A percentile compares a stretch with the other conserved stretches of the same genome.
These are phyloP conservation scores for Eutrema salsugineum DNA, from an alignment of 441 rosid species.

Conservation along the genomic window DNA sequence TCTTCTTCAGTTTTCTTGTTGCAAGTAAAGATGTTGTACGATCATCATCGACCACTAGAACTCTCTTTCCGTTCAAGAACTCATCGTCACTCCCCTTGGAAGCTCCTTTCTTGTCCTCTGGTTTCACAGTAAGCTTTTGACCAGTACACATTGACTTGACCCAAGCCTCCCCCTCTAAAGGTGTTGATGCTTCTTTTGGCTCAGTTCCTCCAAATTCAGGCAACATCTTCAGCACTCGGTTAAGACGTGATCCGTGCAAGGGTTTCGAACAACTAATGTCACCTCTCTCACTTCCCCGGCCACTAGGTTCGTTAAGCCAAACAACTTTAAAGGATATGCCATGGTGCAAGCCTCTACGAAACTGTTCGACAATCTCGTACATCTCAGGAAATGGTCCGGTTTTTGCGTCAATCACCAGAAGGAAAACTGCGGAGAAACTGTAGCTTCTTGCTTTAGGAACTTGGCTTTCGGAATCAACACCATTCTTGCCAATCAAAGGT, in stretches of 20 bases:
- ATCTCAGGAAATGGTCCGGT: conserved; percentile 47
- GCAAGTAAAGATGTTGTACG: conserved; percentile 24
- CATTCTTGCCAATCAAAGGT: conserved; percentile 33
- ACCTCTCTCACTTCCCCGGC: conserved; percentile 32
- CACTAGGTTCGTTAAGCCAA: conserved; percentile 54
- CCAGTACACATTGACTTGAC: conserved; percentile 20
- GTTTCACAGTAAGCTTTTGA: not conserved
- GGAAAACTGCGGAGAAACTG: conserved; percentile 30
- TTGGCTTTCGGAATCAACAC: conserved; percentile 18
- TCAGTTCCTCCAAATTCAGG: conserved; percentile 54
- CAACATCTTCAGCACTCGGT: conserved; percentile 40
- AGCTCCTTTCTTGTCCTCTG: conserved; percentile 16
- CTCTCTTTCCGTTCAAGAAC: conserved; percentile 47
- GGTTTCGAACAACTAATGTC: conserved; percentile 46
- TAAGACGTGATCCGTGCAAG: conserved; percentile 72
- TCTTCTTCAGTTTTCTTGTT: conserved; percentile 21
- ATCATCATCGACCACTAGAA: conserved; percentile 66
- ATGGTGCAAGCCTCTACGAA: conserved; percentile 37
- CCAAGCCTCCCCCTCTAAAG: conserved; percentile 1
- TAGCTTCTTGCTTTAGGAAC: conserved; percentile 15
- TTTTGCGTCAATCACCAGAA: conserved; percentile 62
- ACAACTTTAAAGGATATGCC: conserved; percentile 48
- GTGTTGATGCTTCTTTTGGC: conserved; percentile 6
- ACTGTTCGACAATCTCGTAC: conserved; percentile 35
- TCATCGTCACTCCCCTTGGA: not conserved